Evolutionary conservation across 1,139 yeast genomes (phyloP).

Genomic region (Suhomyces ambrosiae): DNA sequence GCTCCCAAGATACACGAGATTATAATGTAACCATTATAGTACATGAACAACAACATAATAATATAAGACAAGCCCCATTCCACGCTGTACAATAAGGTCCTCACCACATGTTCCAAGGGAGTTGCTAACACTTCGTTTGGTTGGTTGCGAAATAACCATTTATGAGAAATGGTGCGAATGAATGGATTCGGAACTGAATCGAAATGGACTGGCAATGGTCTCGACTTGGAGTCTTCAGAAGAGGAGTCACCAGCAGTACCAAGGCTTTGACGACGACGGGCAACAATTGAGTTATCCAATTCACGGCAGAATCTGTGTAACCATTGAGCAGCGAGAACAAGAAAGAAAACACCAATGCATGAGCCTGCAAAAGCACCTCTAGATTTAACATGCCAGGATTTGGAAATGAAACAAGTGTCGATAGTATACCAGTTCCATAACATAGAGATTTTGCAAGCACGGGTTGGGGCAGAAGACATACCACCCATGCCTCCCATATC

Average conservation of each 20-base stretch:
- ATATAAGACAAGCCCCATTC: slow-evolving; percentile 67
- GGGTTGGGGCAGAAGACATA: slow-evolving; percentile 15
- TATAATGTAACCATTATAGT: slow-evolving; percentile 68
- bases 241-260: slow-evolving; percentile 2
- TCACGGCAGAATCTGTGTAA: slow-evolving; percentile 58
- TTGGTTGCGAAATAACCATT: slow-evolving; percentile 34
- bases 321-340: slow-evolving; percentile 61
- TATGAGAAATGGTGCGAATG: slow-evolving; percentile 38
- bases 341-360: slow-evolving; percentile 62
- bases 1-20: slow-evolving; percentile 67
- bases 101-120: slow-evolving; percentile 50
- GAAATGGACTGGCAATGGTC: background rate
- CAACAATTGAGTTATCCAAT: slow-evolving; percentile 46
- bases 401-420: slow-evolving; percentile 64
- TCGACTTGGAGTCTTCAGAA: slow-evolving; percentile 7
- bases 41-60: slow-evolving; percentile 72
- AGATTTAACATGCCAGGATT: slow-evolving; percentile 63
- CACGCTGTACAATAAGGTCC: slow-evolving; percentile 51
- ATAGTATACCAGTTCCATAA: slow-evolving; percentile 53
- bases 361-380: slow-evolving; percentile 69
- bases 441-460: slow-evolving; percentile 41
- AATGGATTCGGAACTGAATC: slow-evolving; percentile 12
- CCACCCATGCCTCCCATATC: slow-evolving; percentile 20
- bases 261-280: slow-evolving; percentile 8
- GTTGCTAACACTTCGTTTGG: slow-evolving; percentile 33